Conservation (phyloP, 176 grass and related monocot genomes). For the Pontederia crassipes region DNA sequence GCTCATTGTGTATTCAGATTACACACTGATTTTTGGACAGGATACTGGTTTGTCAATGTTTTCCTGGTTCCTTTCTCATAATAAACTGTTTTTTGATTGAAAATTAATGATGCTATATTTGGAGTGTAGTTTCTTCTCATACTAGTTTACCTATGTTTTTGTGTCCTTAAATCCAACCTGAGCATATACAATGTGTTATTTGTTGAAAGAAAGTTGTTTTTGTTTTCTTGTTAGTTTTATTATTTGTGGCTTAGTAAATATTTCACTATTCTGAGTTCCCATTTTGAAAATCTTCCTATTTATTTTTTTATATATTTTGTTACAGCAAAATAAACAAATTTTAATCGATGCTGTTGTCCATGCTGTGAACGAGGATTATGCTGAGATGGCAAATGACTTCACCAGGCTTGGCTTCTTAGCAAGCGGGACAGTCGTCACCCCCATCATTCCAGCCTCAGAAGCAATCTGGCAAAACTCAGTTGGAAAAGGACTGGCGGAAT, state of each 20-base stretch:
- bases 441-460: slow-evolving; percentile 83
- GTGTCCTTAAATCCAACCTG: too few species aligned
- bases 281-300: background rate
- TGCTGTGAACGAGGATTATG: slow-evolving; percentile 98
- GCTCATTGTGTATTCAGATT: too few species aligned
- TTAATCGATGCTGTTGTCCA: slow-evolving; percentile 95
- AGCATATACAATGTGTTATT: too few species aligned
- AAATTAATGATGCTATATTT: too few species aligned
- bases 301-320: slow-evolving; percentile 15
- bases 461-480: slow-evolving; percentile 97
- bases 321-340: slow-evolving; percentile 99
- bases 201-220: too few species aligned
- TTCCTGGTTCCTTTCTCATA: too few species aligned
- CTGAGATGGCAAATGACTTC: slow-evolving; percentile 99
- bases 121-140: too few species aligned
- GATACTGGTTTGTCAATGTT: too few species aligned
- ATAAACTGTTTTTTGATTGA: too few species aligned
- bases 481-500: slow-evolving; percentile 91
- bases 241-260: background rate
- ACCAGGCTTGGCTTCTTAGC: slow-evolving; percentile 98
- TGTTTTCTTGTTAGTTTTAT: background rate
- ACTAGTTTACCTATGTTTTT: too few species aligned
- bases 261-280: background rate
- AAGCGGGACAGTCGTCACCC: slow-evolving; percentile 78
- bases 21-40: too few species aligned